Base-by-base conservation (phyloP, 1,284 basidiomycete species). In the Coriolopsis trogii region DNA sequence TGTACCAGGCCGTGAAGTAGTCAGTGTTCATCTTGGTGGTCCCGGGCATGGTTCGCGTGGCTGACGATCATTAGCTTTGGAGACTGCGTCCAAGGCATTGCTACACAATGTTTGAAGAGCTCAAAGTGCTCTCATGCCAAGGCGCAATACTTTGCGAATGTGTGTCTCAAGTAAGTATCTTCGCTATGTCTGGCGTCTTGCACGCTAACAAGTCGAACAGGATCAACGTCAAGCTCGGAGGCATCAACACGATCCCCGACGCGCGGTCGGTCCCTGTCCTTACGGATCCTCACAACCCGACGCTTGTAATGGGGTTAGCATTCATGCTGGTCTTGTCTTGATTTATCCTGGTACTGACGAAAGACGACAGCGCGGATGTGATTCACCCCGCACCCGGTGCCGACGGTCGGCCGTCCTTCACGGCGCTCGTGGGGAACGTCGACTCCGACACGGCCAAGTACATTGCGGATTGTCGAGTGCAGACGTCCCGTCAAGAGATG, bases 191-290 rank as follows among this genome's bases (percentile, higher is more conserved):
- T 10, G 8, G 16, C 9, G 18, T 30, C 36, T 42, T 9, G 41
- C 21, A 47, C 46, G 33, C 50, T 24, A 56, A 37, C 12, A 34
- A 23, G 29, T 56, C 21, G 25, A 43, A 10, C 59, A 91, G 89
- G 65, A 77, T 92, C 59, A 91, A 91, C 60, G 88, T 88, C 20
- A 91, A 92, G 66, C 73, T 91, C 0, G 89, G 89, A 16, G 89
- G 89, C 0, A 85, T 90, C 63, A 92, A 91, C 63, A 80, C 79
- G 3, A 75, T 91, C 38, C 87, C 87, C 0, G 84, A 86, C 44
- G 75, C 84, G 1, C 72, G 76, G 15, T 84, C 83, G 0, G 80
- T 85, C 4, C 73, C 77, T 0, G 75, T 80, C 8, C 72, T 89
- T n/a, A 80, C 80, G 0, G 88, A 91, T 60, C 79, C 82, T 1